These are phyloP conservation scores for Ophiostoma ulmi DNA, from an alignment of 2,329 filamentous ascomycete genomes.

Conservation along the genomic window DNA sequence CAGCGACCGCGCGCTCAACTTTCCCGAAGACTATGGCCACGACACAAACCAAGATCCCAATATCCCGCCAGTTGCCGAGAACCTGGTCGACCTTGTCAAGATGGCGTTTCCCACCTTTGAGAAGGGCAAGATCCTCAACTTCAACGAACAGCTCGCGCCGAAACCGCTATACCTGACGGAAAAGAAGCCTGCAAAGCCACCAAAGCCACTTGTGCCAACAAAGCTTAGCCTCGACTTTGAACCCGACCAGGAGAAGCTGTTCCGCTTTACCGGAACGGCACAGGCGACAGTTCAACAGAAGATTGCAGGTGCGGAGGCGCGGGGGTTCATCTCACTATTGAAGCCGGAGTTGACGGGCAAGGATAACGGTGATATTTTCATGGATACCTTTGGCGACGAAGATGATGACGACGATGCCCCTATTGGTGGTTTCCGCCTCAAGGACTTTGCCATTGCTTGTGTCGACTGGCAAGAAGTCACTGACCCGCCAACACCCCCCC, in stretches of 20 bases:
- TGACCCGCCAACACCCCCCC: conserved; percentile 38
- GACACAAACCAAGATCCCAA: conserved; percentile 55
- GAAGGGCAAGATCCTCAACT: conserved; percentile 67
- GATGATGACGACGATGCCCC: conserved; percentile 56
- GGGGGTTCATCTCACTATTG: conserved; percentile 43
- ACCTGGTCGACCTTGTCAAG: conserved; percentile 68
- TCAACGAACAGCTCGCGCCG: conserved; percentile 75
- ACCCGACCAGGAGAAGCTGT: conserved; percentile 78
- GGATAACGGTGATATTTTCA: conserved; percentile 43
- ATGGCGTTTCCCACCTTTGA: conserved; percentile 79
- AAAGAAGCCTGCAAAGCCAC: conserved; percentile 72
- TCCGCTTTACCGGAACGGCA: conserved; percentile 65
- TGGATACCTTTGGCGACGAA: conserved; percentile 34
- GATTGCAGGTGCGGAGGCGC: conserved; percentile 47
- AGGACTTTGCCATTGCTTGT: conserved; percentile 79
- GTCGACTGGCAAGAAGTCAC: conserved; percentile 74
- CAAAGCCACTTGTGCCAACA: conserved; percentile 75
- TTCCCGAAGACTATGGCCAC: conserved; percentile 41
- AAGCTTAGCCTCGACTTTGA: conserved; percentile 86
- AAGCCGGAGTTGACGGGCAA: conserved; percentile 39
- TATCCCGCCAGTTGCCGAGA: conserved; percentile 66
- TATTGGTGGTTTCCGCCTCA: conserved; percentile 68
- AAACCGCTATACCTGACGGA: conserved; percentile 73
- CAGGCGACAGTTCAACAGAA: conserved; percentile 51
- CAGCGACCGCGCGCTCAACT: conserved; percentile 37